Conservation (phyloP, 2,329 filamentous ascomycete species). For the Ophiobolus disseminans region DNA sequence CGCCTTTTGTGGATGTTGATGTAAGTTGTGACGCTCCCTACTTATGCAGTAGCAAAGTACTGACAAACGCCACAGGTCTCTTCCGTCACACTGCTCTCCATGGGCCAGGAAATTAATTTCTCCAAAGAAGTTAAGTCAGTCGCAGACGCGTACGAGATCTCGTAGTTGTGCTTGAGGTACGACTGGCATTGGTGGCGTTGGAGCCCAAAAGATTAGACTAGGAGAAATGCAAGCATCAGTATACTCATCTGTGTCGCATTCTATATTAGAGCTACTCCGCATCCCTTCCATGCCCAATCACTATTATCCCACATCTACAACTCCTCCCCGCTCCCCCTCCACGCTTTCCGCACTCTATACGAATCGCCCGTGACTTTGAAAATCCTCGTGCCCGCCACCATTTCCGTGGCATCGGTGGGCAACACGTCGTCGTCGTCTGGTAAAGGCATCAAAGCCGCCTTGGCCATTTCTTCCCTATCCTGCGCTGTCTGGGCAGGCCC, state of each 20-base stretch:
- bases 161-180: conserved; percentile 56
- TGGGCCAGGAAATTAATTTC: conserved; percentile 80
- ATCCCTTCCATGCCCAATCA: too few relatives aligned
- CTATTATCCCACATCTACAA: too few relatives aligned
- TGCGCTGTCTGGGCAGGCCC: background rate
- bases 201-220: background rate
- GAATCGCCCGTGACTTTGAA: background rate
- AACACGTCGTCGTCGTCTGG: background rate
- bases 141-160: conserved; percentile 78
- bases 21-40: conserved; percentile 65
- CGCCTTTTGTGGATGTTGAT: conserved; percentile 90
- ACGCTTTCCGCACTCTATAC: too few relatives aligned
- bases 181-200: background rate
- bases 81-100: conserved; percentile 73
- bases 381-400: background rate
- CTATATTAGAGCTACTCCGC: too few relatives aligned
- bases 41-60: background rate
- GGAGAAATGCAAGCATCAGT: too few relatives aligned
- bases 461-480: background rate
- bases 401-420: too few relatives aligned
- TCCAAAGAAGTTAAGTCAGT: conserved; percentile 81
- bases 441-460: background rate
- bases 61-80: conserved; percentile 62
- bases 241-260: too few relatives aligned
- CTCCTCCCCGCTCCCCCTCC: too few relatives aligned